Evolutionary conservation across 2,329 filamentous ascomycete species (phyloP).

Genomic region (Botrytis fragariae): DNA sequence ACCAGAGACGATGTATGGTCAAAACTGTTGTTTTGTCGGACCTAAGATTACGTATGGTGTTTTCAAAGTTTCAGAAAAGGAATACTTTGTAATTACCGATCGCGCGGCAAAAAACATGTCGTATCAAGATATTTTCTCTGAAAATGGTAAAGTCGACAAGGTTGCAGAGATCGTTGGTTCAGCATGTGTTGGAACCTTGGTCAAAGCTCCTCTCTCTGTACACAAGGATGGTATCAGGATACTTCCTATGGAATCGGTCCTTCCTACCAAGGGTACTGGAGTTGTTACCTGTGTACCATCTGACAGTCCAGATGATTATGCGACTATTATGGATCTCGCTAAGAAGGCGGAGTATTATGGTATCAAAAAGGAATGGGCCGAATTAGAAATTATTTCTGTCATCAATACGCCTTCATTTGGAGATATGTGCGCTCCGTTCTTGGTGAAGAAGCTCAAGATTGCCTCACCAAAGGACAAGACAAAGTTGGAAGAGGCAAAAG

Average conservation of each 20-base stretch:
- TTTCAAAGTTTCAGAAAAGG: conserved; percentile 73
- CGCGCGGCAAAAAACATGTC: conserved; percentile 91
- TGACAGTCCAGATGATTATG: conserved; percentile 93
- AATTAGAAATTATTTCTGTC: conserved; percentile 83
- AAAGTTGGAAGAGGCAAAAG: conserved; percentile 89
- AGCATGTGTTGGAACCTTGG: conserved; percentile 80
- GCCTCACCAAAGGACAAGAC: conserved; percentile 92
- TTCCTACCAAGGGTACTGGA: conserved; percentile 91
- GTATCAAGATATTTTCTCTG: conserved; percentile 81
- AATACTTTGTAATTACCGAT: conserved; percentile 82
- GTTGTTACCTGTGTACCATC: conserved; percentile 95
- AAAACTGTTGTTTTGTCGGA: conserved; percentile 92
- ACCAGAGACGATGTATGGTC: conserved; percentile 98
- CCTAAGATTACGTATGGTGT: conserved; percentile 87
- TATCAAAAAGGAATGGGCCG: conserved; percentile 95
- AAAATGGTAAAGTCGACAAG: conserved; percentile 72
- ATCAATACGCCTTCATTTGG: conserved; percentile 87
- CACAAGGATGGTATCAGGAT: conserved; percentile 83
- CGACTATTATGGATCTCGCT: conserved; percentile 78
- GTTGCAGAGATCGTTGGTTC: conserved; percentile 73
- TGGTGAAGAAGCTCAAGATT: conserved; percentile 94
- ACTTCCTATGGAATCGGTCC: conserved; percentile 91
- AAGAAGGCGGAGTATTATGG: conserved; percentile 97
- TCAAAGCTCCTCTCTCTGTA: conserved; percentile 84
- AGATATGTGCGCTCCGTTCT: conserved; percentile 74